Conservation (phyloP, 2,329 filamentous ascomycete species). For the Sporothrix mexicana region DNA sequence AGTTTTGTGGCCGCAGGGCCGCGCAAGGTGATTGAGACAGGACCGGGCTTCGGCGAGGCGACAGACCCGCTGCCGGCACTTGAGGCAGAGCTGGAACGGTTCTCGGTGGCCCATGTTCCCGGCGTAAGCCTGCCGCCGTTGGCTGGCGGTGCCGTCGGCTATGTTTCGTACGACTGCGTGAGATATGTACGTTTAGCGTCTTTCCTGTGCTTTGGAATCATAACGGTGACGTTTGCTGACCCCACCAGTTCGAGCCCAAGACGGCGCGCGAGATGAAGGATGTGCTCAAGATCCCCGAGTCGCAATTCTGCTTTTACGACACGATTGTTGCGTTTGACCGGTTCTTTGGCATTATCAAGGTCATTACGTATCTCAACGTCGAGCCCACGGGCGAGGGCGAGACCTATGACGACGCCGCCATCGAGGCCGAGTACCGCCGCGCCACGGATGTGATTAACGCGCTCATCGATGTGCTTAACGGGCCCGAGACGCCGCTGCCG, state of each 20-base stretch:
- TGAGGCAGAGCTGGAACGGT: slow-evolving; percentile 78
- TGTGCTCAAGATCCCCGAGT: slow-evolving; percentile 86
- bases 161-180: slow-evolving; percentile 97
- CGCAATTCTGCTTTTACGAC: slow-evolving; percentile 95
- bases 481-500: slow-evolving; percentile 77
- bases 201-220: background rate
- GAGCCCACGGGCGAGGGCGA: slow-evolving; percentile 45
- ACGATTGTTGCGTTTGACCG: slow-evolving; percentile 94
- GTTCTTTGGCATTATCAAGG: slow-evolving; percentile 90
- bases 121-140: slow-evolving; percentile 82
- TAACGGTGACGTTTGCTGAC: background rate
- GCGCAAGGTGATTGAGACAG: slow-evolving; percentile 83
- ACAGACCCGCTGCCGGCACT: slow-evolving; percentile 84
- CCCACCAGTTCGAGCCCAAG: slow-evolving; percentile 84
- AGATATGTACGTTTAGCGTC: slow-evolving; percentile 55
- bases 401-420: slow-evolving; percentile 38
- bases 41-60: slow-evolving; percentile 82
- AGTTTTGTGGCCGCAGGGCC: slow-evolving; percentile 82
- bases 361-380: slow-evolving; percentile 83
- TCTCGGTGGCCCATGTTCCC: slow-evolving; percentile 81
- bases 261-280: slow-evolving; percentile 90
- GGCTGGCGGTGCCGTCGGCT: slow-evolving; percentile 91
- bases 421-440: slow-evolving; percentile 73
- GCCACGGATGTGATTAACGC: slow-evolving; percentile 68
- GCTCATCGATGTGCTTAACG: slow-evolving; percentile 73